Evolutionary conservation across 2,329 filamentous ascomycete species (phyloP).

Genomic region (Cyanodermella asteris): DNA sequence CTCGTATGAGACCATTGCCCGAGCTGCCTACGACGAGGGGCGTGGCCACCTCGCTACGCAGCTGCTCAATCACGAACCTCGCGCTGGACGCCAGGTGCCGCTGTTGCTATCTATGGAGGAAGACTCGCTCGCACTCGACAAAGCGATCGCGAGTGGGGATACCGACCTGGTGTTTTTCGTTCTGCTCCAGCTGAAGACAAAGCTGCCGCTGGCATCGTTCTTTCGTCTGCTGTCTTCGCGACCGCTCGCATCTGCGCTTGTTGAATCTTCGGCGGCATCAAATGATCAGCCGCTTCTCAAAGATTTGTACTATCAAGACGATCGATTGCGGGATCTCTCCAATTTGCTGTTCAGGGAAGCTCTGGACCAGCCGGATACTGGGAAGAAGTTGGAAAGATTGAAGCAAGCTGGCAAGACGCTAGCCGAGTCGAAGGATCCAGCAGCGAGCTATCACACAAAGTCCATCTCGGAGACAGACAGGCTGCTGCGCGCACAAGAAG

Average conservation of each 20-base stretch:
- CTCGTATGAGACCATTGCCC: constrained; percentile 85
- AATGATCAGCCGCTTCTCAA: constrained; percentile 71
- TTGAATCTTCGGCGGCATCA: constrained; percentile 62
- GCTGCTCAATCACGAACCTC: constrained; percentile 77
- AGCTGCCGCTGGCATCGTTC: constrained; percentile 73
- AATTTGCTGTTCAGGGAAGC: constrained; percentile 74
- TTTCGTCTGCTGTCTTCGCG: constrained; percentile 77
- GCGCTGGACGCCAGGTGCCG: constrained; percentile 88
- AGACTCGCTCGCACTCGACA: constrained; percentile 83
- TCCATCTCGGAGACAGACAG: constrained; percentile 60
- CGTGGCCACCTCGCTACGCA: constrained; percentile 73
- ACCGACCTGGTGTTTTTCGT: constrained; percentile 85
- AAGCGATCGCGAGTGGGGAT: constrained; percentile 87
- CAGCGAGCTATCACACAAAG: constrained; percentile 42
- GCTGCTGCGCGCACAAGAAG: constrained; percentile 67
- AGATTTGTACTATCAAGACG: constrained; percentile 93
- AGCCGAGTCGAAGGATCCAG: constrained; percentile 58
- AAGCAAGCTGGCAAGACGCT: constrained; percentile 68
- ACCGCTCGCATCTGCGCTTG: constrained; percentile 67
- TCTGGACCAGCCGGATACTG: constrained; percentile 46
- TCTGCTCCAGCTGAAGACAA: constrained; percentile 68
- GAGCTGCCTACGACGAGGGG: constrained; percentile 84
- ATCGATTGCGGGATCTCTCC: constrained; percentile 69
- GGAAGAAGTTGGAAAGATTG: constrained; percentile 62
- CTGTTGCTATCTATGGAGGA: constrained; percentile 88